Conservation (phyloP, 768 basidiomycete genomes). For the Paxillus involutus region DNA sequence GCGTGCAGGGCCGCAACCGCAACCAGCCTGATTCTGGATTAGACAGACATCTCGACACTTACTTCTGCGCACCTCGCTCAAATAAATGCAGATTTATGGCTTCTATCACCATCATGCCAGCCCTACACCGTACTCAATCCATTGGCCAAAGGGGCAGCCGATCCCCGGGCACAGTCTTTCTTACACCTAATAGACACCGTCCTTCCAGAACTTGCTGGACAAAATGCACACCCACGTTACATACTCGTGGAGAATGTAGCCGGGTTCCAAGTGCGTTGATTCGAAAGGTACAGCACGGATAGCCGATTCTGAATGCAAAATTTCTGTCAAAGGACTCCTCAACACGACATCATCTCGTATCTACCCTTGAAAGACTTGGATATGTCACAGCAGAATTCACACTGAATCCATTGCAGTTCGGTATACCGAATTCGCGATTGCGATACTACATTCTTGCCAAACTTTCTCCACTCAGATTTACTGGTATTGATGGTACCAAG, state of each 20-base stretch:
- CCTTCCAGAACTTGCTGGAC: constrained; percentile 54
- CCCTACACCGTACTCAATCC: constrained; percentile 82
- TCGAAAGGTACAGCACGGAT: not conserved
- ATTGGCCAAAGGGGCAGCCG: constrained; percentile 63
- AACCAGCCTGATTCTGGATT: constrained; percentile 4
- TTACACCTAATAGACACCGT: constrained; percentile 65
- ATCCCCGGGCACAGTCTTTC: constrained; percentile 77
- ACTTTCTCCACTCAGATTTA: constrained; percentile 40
- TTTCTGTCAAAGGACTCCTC: constrained; percentile 51
- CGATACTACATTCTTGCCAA: constrained; percentile 81
- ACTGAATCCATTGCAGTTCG: constrained; percentile 75
- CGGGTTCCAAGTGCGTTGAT: constrained; percentile 68
- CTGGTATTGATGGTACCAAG: constrained; percentile 13
- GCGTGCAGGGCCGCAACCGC: not conserved
- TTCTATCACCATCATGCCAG: constrained; percentile 81
- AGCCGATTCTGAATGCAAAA: constrained; percentile 6
- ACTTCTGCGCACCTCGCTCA: constrained; percentile 44
- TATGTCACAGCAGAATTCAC: constrained; percentile 63
- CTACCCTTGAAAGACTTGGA: constrained; percentile 49
- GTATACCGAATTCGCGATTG: constrained; percentile 79
- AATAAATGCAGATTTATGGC: constrained; percentile 64
- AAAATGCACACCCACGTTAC: constrained; percentile 49
- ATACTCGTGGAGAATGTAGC: constrained; percentile 81
- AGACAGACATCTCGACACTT: constrained; percentile 65
- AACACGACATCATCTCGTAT: constrained; percentile 57